Base-by-base conservation (phyloP, 2,329 filamentous ascomycete species). In the Moelleriella libera region DNA sequence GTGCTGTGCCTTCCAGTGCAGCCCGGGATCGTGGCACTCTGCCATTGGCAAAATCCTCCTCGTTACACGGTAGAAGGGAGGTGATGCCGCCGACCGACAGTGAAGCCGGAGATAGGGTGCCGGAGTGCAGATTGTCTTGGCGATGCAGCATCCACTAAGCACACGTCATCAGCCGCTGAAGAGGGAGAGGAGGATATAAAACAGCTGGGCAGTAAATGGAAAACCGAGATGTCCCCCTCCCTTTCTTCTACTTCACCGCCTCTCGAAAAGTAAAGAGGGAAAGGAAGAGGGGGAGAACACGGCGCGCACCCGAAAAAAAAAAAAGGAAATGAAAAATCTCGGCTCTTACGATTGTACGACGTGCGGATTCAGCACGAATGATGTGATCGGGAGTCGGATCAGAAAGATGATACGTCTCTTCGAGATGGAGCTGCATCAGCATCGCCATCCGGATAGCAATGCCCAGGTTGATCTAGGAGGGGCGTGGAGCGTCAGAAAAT, bases 101-200 rank as follows among this genome's bases (percentile, higher is more conserved):
- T 0, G 72, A 71, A 2, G 75, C 65, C 3, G 74, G 73, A 9
- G 71, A 72, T 31, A 64, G 61, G 3, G 72, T 71, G 0, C 73
- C 71, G 1, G 72, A 75, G 51, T 76, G 72, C 29, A 78, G 63
- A 52, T 75, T 76, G 51, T 78, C 75, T 54, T 78, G 75, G 52
- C 69, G 76, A 54, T 78, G 71, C 34, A 78, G 55, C 72, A 78
- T 77, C 75, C 75, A 78, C 72, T 76, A 46, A 14, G 30, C 30
- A 37, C 43, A 2, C 29, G 5, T 37, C 12, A 42, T 41, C 28
- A 30, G 39, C 43, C 6, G 28, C 40, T n/a, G 40, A 11, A n/a
- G n/a, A n/a, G n/a, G n/a, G n/a, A n/a, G n/a, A n/a, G n/a, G n/a
- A n/a, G n/a, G n/a, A n/a, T n/a, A n/a, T n/a, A n/a, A n/a, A n/a